Conservation (phyloP, 208 protist species). For the Zelonia costaricensis region DNA sequence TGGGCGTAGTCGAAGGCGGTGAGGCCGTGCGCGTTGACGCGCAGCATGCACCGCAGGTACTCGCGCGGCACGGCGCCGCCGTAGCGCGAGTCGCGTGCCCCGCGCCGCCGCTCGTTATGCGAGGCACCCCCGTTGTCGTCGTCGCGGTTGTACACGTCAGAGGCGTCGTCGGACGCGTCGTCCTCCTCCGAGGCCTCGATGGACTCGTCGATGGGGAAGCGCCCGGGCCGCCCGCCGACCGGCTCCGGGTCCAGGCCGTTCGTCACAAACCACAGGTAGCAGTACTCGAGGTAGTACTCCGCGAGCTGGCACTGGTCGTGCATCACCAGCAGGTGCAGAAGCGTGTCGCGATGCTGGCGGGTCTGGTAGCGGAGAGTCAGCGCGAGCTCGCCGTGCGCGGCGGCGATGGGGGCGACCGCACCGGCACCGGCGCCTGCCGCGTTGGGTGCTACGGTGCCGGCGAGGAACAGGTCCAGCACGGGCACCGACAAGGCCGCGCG, state of each 20-base stretch:
- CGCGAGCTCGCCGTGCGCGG: conserved; percentile 3
- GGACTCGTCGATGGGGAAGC: conserved; percentile 20
- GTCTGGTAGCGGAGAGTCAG: conserved; percentile 44
- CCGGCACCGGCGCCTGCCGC: conserved; percentile 5
- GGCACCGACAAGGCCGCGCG: conserved; percentile 65
- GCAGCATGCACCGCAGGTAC: conserved; percentile 73
- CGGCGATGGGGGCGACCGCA: background rate
- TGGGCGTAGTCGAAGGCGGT: conserved; percentile 84
- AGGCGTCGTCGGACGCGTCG: background rate
- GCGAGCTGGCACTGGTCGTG: conserved; percentile 76
- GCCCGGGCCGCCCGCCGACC: conserved; percentile 29
- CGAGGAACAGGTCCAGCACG: conserved; percentile 70
- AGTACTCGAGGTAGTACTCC: conserved; percentile 74
- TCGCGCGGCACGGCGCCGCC: conserved; percentile 15
- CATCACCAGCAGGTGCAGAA: conserved; percentile 80
- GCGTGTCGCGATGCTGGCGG: conserved; percentile 50
- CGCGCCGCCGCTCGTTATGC: background rate
- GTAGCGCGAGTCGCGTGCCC: background rate
- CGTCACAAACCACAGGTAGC: conserved; percentile 50
- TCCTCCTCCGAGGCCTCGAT: background rate
- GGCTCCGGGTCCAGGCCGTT: conserved; percentile 32
- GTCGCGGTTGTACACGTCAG: background rate
- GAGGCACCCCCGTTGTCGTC: background rate
- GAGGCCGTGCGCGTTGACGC: conserved; percentile 69
- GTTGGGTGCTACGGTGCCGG: conserved; percentile 32